Evolutionary conservation across 108 stramenopile genomes (phyloP), one percentile per base, ranked within the genome.

Genomic region (Cylindrotheca fusiformis): DNA sequence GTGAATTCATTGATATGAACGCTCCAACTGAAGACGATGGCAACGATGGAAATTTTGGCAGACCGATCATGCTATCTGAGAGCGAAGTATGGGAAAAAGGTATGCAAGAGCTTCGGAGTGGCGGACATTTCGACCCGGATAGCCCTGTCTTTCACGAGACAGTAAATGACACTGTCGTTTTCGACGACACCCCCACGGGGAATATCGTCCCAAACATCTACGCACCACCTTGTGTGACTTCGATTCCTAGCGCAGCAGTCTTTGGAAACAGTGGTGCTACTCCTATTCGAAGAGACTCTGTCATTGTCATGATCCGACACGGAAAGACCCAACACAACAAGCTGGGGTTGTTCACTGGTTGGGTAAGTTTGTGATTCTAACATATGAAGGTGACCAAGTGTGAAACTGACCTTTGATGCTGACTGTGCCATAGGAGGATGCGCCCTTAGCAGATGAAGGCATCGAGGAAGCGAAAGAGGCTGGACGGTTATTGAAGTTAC

Each of bases 301-400:
- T 95, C 20, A 78, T 97, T 49, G 94, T 97, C 3, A 93, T 97
- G 55, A 97, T 97, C 46, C 72, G 96, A 6, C 96, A 97, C 55
- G 96, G 96, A 0, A 95, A 94, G 63, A 97, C 96, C 17, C 85
- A 84, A 47, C 90, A 97, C 67, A 97, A 97, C 67, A 90, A 94
- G 56, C 75, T 96, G 2, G 95, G 93, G 6, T 58, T 97, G 10
- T 97, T 97, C 65, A 97, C 96, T 5, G 96, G 96, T 5, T 96
- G 96, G 96, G 36, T 41, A 41, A 41, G 36, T 6, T 14, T 10
- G 36, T 41, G 36, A 14, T 10, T 6, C 36, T 82, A 83, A 52
- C 47, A 48, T 60, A 56, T 41, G 12, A 17, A 12, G 17, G 44
- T 17, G 44, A 45, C n/a, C n/a, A n/a, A n/a, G n/a, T 45, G 44